Conservation (phyloP, 2,329 filamentous ascomycete genomes). For the Ophiobolus disseminans region DNA sequence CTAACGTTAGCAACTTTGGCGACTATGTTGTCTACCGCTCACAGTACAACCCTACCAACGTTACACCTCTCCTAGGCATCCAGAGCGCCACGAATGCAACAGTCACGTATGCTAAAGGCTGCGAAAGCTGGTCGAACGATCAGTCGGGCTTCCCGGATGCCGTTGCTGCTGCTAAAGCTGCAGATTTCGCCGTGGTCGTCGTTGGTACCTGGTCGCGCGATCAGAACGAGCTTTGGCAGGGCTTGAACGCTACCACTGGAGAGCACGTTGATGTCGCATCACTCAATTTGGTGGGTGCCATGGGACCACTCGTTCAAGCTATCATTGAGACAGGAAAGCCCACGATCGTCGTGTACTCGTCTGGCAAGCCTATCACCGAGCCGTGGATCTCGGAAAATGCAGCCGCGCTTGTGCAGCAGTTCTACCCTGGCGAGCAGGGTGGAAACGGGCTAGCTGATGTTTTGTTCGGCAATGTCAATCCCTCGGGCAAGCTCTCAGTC, state of each 20-base stretch:
- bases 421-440: constrained; percentile 75
- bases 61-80: constrained; percentile 75
- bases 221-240: constrained; percentile 73
- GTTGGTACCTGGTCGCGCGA: constrained; percentile 80
- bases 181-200: constrained; percentile 75
- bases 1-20: constrained; percentile 64
- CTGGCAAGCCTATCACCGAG: constrained; percentile 75
- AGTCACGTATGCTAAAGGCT: constrained; percentile 72
- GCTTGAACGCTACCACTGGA: constrained; percentile 75
- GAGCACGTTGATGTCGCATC: constrained; percentile 73
- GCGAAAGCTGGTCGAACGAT: constrained; percentile 75
- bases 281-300: constrained; percentile 73
- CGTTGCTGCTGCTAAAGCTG: constrained; percentile 67
- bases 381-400: constrained; percentile 73
- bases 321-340: constrained; percentile 72
- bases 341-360: constrained; percentile 71
- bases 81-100: constrained; percentile 63
- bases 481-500: constrained; percentile 70
- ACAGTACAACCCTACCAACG: constrained; percentile 63
- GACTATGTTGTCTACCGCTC: constrained; percentile 74
- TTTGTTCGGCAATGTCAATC: constrained; percentile 67
- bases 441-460: constrained; percentile 71
- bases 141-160: constrained; percentile 72
- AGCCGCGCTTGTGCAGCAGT: constrained; percentile 73
- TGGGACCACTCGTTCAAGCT: constrained; percentile 69